A percentile compares a stretch with the other conserved stretches of the same genome.
These are phyloP conservation scores for Ascocoryne sarcoides DNA, from an alignment of 2,329 filamentous ascomycete genomes.

Conservation along the genomic window DNA sequence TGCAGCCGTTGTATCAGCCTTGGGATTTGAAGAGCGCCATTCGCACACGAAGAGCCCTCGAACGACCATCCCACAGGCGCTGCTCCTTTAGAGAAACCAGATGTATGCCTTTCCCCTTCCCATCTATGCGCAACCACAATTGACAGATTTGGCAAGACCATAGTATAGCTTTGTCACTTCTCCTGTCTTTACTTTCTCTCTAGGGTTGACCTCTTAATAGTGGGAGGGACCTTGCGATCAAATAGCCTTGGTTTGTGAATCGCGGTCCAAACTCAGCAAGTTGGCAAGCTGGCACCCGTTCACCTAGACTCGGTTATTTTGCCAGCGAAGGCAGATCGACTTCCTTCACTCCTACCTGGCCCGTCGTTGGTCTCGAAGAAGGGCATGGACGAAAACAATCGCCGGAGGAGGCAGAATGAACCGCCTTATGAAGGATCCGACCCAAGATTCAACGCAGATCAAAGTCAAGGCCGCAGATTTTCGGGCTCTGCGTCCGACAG, in stretches of 20 bases:
- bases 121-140: not conserved
- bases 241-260: not conserved
- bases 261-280: slow-evolving; percentile 5
- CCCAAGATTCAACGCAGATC: slow-evolving; percentile 38
- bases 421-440: slow-evolving; percentile 53
- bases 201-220: no score
- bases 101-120: not conserved
- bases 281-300: slow-evolving; percentile 54
- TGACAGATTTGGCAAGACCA: not conserved
- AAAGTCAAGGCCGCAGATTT: slow-evolving; percentile 22
- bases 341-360: slow-evolving; percentile 49
- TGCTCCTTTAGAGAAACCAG: not conserved
- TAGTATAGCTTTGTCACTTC: slow-evolving; percentile 1
- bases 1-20: not conserved
- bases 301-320: slow-evolving; percentile 54
- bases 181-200: not conserved
- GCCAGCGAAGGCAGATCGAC: slow-evolving; percentile 55
- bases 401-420: slow-evolving; percentile 67
- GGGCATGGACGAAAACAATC: slow-evolving; percentile 74
- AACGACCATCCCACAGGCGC: not conserved
- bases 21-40: slow-evolving; percentile 2
- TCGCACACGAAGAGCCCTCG: slow-evolving; percentile 4
- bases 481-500: slow-evolving; percentile 29
- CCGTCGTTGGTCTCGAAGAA: slow-evolving; percentile 41
- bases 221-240: no score